phyloP scores from a whole-genome alignment of 1,284 basidiomycete genomes.

The Golubevia pallescens region DNA sequence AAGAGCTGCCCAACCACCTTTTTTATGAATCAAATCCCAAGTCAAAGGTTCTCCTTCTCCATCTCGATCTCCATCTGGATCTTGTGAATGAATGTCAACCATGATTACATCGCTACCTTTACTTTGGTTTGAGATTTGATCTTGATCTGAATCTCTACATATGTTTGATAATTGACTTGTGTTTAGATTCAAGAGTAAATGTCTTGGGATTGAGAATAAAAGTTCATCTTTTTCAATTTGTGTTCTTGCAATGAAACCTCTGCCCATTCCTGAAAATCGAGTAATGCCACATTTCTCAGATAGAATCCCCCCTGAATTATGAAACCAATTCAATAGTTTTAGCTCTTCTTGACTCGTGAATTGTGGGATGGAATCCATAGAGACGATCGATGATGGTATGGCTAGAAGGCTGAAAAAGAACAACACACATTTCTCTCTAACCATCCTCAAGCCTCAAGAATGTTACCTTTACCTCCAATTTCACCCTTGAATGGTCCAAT shows the following conservation, averaged over 20 bases:
- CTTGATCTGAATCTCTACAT: constrained; percentile 3
- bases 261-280: constrained; percentile 48
- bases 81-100: not conserved
- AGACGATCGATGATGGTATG: too few species aligned
- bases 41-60: not conserved
- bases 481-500: too few species aligned
- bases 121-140: constrained; percentile 8
- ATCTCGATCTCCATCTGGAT: not conserved
- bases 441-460: too few species aligned
- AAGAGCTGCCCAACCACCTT: constrained; percentile 50
- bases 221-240: constrained; percentile 39
- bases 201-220: constrained; percentile 52
- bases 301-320: constrained; percentile 33
- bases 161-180: constrained; percentile 27
- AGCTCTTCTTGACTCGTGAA: too few species aligned
- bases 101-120: constrained; percentile 3
- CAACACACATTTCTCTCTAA: too few species aligned
- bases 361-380: too few species aligned
- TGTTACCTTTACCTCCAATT: too few species aligned
- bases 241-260: constrained; percentile 38
- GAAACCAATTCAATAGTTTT: constrained; percentile 39
- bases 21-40: constrained; percentile 13
- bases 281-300: constrained; percentile 32
- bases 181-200: constrained; percentile 38
- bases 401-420: too few species aligned